Conservation (phyloP, 257 asterid species). For the Scutellaria minor region DNA sequence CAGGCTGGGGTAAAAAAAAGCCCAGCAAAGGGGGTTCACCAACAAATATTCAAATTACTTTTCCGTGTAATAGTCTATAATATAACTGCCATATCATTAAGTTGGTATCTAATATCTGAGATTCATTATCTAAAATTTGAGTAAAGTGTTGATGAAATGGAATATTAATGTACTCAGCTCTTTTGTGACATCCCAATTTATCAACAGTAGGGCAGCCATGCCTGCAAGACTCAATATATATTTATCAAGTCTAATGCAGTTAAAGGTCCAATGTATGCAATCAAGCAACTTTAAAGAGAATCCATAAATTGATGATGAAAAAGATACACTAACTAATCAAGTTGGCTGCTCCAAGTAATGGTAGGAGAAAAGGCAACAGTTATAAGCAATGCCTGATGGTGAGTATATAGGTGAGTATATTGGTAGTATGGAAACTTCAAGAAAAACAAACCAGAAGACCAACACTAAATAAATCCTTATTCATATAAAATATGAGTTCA, state of each 20-base stretch:
- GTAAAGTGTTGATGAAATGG: neutral
- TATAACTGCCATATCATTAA: slow-evolving; percentile 3
- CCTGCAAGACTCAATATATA: slow-evolving; percentile 6
- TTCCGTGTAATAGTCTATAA: slow-evolving; percentile 2
- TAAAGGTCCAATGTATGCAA: neutral
- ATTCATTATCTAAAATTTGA: slow-evolving; percentile 27
- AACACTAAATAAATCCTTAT: neutral
- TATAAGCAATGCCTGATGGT: neutral
- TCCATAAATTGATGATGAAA: neutral
- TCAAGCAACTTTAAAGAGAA: neutral
- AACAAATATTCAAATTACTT: neutral
- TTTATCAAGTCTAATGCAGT: slow-evolving; percentile 17
- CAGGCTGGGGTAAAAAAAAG: neutral
- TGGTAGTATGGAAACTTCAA: neutral
- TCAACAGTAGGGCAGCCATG: slow-evolving; percentile 2
- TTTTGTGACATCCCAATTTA: neutral
- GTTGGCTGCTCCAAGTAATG: slow-evolving; percentile 16
- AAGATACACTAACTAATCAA: slow-evolving; percentile 4
- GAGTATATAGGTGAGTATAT: neutral
- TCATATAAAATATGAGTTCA: neutral
- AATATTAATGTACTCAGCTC: no score
- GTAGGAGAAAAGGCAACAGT: neutral
- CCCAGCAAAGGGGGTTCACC: slow-evolving; percentile 4
- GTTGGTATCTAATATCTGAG: slow-evolving; percentile 7
- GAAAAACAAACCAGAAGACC: slow-evolving; percentile 5